Percentiles rank a stretch among this genome's conserved stretches.
Conservation (phyloP, 2,329 filamentous ascomycete species). For the Aspergillus unguis region DNA sequence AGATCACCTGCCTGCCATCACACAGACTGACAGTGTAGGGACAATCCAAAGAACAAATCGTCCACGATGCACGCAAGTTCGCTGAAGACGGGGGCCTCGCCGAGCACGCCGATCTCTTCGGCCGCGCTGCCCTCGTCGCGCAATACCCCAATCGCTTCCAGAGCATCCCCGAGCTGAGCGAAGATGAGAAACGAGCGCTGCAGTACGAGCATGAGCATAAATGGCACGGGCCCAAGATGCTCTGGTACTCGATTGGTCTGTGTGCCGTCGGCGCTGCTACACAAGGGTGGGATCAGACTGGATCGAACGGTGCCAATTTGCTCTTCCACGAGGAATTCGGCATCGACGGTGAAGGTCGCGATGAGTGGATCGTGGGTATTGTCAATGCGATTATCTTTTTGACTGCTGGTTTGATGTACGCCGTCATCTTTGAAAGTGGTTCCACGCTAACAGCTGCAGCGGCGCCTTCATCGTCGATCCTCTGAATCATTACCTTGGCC, state of each 20-base stretch:
- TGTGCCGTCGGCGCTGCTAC: conserved; percentile 50
- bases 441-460: conserved; percentile 16
- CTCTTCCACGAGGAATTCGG: conserved; percentile 45
- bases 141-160: conserved; percentile 23
- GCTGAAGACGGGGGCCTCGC: conserved; percentile 32
- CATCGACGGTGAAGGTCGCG: conserved; percentile 40
- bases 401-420: conserved; percentile 19
- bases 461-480: conserved; percentile 66
- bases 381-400: conserved; percentile 57
- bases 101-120: conserved; percentile 39
- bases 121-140: conserved; percentile 36
- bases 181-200: conserved; percentile 43
- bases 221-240: conserved; percentile 45
- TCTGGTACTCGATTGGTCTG: conserved; percentile 49
- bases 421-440: conserved; percentile 22
- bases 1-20: not conserved
- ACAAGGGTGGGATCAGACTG: conserved; percentile 54
- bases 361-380: conserved; percentile 60
- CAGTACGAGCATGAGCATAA: conserved; percentile 45
- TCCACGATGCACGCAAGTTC: conserved; percentile 30
- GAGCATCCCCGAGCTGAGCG: conserved; percentile 36
- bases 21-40: conserved; percentile 22
- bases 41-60: conserved; percentile 28
- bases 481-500: conserved; percentile 57
- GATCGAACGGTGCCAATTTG: conserved; percentile 53